Evolutionary conservation across 805 yeast species (phyloP).

Genomic region (Yamadazyma sp.): DNA sequence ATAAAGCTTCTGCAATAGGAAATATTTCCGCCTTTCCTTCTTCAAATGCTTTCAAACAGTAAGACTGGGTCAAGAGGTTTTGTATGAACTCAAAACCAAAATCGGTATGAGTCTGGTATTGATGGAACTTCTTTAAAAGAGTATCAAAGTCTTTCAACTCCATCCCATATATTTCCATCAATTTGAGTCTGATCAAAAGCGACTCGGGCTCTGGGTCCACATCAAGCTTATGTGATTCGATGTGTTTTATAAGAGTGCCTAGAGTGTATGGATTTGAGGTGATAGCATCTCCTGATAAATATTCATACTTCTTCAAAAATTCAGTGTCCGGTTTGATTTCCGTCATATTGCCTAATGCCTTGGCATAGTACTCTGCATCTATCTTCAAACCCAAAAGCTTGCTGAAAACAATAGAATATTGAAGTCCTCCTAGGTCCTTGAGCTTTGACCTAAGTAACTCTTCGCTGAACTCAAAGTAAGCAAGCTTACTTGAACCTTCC

Average conservation of each 20-base stretch:
- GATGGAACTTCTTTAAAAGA: slow-evolving; percentile 39
- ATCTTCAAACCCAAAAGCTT: slow-evolving; percentile 4
- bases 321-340: slow-evolving; percentile 1
- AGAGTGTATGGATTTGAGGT: slow-evolving; percentile 7
- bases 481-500: background rate
- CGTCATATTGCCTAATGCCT: slow-evolving; percentile 12
- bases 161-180: slow-evolving; percentile 36
- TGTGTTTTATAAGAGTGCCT: slow-evolving; percentile 19
- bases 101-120: slow-evolving; percentile 37
- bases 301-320: slow-evolving; percentile 6
- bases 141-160: slow-evolving; percentile 26
- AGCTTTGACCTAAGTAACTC: slow-evolving; percentile 9
- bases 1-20: slow-evolving; percentile 40
- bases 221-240: slow-evolving; percentile 26
- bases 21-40: slow-evolving; percentile 27
- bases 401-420: slow-evolving; percentile 20
- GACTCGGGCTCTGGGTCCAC: slow-evolving; percentile 26
- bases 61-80: slow-evolving; percentile 39
- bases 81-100: slow-evolving; percentile 42
- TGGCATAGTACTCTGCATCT: slow-evolving; percentile 7
- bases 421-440: slow-evolving; percentile 18
- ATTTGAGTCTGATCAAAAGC: slow-evolving; percentile 29
- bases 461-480: slow-evolving; percentile 10
- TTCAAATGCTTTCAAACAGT: slow-evolving; percentile 40
- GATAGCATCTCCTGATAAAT: background rate